Percentiles rank a stretch among this genome's conserved stretches.
phyloP scores from a whole-genome alignment of 2,329 filamentous ascomycete species.

The Raffaelea albimanens region DNA sequence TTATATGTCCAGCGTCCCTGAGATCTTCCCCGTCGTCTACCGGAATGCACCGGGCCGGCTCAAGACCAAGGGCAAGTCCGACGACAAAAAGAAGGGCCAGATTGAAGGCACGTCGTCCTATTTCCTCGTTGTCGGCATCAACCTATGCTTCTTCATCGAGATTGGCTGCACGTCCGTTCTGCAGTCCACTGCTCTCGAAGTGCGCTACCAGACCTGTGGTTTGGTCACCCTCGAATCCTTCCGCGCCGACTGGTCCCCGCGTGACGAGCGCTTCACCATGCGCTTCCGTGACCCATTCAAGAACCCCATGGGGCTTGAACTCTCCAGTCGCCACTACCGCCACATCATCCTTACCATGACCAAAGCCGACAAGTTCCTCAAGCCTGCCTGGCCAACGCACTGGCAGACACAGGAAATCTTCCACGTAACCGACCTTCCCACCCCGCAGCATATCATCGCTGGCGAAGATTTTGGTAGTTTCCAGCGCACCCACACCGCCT shows the following conservation, averaged over 20 bases:
- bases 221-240: constrained; percentile 43
- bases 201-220: constrained; percentile 40
- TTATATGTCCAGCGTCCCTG: constrained; percentile 22
- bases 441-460: constrained; percentile 42
- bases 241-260: constrained; percentile 37
- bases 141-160: constrained; percentile 42
- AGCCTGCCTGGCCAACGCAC: constrained; percentile 48
- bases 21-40: constrained; percentile 45
- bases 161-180: constrained; percentile 34
- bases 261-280: constrained; percentile 48
- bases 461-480: constrained; percentile 45
- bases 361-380: constrained; percentile 44
- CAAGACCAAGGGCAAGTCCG: constrained; percentile 23
- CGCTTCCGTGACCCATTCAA: constrained; percentile 36
- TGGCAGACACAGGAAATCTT: constrained; percentile 42
- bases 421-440: constrained; percentile 40
- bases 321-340: constrained; percentile 45
- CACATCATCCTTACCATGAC: constrained; percentile 45
- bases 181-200: constrained; percentile 34
- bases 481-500: constrained; percentile 44
- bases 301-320: constrained; percentile 23
- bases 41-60: constrained; percentile 28
- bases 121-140: constrained; percentile 44
- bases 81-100: constrained; percentile 32
- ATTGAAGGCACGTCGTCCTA: constrained; percentile 44